phyloP scores from a whole-genome alignment of 2,329 filamentous ascomycete species.

The Byssoonygena ceratinophila region DNA sequence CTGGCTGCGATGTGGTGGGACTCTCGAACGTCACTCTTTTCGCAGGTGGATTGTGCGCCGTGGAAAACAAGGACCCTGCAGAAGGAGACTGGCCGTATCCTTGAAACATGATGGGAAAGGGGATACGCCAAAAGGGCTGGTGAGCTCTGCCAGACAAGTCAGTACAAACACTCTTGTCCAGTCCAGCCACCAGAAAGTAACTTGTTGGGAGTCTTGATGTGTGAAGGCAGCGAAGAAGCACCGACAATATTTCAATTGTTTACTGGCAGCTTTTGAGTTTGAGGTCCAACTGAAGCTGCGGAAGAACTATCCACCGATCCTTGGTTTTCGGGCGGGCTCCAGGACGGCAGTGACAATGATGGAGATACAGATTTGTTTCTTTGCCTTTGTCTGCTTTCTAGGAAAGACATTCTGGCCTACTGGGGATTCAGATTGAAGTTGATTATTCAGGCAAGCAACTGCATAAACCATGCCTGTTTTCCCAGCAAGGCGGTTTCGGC shows the following conservation, averaged over 20 bases:
- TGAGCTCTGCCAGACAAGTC: not conserved
- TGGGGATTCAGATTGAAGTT: not conserved
- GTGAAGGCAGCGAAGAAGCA: not conserved
- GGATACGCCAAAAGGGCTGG: not conserved
- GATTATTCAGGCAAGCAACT: not conserved
- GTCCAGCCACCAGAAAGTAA: not conserved
- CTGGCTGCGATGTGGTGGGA: conserved; percentile 11
- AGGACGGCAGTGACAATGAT: too few relatives aligned
- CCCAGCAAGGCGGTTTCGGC: conserved; percentile 59
- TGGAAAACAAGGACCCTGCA: conserved; percentile 8
- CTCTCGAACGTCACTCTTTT: conserved; percentile 15
- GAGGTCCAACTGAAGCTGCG: not conserved
- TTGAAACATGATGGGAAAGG: conserved; percentile 4
- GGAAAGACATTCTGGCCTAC: not conserved
- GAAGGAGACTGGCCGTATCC: not conserved
- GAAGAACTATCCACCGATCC: not conserved
- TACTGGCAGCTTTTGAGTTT: conserved; percentile 9
- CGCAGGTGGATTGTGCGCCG: conserved; percentile 10
- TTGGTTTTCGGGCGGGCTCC: not conserved
- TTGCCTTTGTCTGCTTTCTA: not conserved
- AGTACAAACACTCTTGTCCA: not conserved
- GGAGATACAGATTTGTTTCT: too few relatives aligned
- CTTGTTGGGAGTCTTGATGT: not conserved
- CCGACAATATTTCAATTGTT: conserved; percentile 3
- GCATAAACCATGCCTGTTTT: conserved; percentile 51